Base-by-base conservation (phyloP, 805 yeast species). In the Candida ulmi region DNA sequence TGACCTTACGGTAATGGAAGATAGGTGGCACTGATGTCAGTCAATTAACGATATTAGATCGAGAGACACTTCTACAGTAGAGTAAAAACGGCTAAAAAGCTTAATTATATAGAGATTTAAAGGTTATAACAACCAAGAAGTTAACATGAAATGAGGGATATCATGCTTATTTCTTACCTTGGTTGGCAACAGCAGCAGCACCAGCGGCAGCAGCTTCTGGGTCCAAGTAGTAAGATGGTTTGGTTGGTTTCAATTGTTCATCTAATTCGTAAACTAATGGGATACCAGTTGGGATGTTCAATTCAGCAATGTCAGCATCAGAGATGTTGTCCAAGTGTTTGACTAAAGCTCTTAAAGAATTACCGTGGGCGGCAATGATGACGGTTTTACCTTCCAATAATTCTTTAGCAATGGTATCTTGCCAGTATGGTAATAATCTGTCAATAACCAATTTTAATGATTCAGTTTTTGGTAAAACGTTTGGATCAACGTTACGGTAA, bases 121-220 rank as follows among this genome's bases (percentile, higher is more conserved):
- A n/a, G n/a, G n/a, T n/a, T n/a, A n/a, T n/a, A n/a, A n/a, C 24
- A 31, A 17, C 11, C 24, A 18, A 7, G 8, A 23, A 23, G 11
- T 11, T 11, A 8, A 23, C 25, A 23, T 23, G 25, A 23, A 8
- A 8, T 23, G 8, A 8, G 8, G 8, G 11, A 9, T 11, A 26
- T 13, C 6, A 24, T 13, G 29, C 23, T 44, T 64, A 70, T 56
- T 76, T 75, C 73, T 77, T 78, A 67, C 98, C 98, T 75, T 90
- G 98, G 58, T 87, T 87, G 58, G 97, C 98, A 57, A 90, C 98
- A 45, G 96, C 96, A 62, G 97, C 97, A 52, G 97, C 98, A 77
- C 98, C 98, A 41, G 96, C 96, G 51, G 90, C 96, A 61, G 98
- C 98, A 61, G 97, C 98, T 74, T 88, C 97, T 60, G 98, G 98